phyloP scores from a whole-genome alignment of 2,329 filamentous ascomycete species.

The Aspergillus pseudoviridinutans region DNA sequence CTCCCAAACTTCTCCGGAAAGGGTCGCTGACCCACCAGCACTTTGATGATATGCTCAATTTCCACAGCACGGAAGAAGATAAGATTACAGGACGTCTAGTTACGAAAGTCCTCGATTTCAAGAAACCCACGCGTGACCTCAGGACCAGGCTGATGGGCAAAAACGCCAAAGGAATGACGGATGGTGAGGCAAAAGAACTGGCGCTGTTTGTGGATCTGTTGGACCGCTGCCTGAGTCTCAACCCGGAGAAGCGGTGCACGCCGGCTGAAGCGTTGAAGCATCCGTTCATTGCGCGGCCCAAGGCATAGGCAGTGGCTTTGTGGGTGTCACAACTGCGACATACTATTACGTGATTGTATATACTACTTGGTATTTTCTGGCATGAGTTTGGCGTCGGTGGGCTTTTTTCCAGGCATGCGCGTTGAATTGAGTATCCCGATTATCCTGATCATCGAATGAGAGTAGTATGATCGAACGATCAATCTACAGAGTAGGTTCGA shows the following conservation, averaged over 20 bases:
- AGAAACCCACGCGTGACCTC: slow-evolving; percentile 75
- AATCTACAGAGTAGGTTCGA: neutral
- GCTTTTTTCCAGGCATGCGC: neutral
- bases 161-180: slow-evolving; percentile 68
- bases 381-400: neutral
- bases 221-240: slow-evolving; percentile 81
- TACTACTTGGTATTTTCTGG: neutral
- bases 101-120: slow-evolving; percentile 43
- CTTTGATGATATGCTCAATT: slow-evolving; percentile 81
- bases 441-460: neutral
- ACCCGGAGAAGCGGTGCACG: slow-evolving; percentile 87
- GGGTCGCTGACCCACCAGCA: slow-evolving; percentile 72
- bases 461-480: neutral
- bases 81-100: slow-evolving; percentile 77
- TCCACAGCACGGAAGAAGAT: slow-evolving; percentile 79
- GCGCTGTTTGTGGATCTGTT: slow-evolving; percentile 81
- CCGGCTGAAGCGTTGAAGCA: slow-evolving; percentile 83
- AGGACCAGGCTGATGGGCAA: slow-evolving; percentile 71
- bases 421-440: neutral
- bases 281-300: slow-evolving; percentile 67
- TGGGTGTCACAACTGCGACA: slow-evolving; percentile 3
- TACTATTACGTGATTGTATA: slow-evolving; percentile 10
- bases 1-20: slow-evolving; percentile 80
- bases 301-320: slow-evolving; percentile 9
- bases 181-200: slow-evolving; percentile 71